Percentiles rank a stretch among this genome's conserved stretches.
Conservation (phyloP, 805 yeast species). For the Metschnikowia rubicola region DNA sequence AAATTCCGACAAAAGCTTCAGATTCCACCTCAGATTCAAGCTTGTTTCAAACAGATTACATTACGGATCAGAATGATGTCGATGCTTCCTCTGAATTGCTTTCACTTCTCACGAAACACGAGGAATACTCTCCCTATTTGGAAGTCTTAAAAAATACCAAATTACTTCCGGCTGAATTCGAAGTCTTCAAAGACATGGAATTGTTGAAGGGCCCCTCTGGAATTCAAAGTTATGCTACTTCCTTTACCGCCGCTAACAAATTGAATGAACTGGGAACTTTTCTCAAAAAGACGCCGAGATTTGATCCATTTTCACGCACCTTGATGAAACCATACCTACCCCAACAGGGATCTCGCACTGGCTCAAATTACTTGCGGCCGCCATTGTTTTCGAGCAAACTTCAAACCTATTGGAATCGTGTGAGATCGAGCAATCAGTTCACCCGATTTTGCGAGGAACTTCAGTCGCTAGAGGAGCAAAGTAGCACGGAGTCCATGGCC, state of each 20-base stretch:
- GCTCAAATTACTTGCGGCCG: slow-evolving; percentile 21
- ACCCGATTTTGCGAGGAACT: slow-evolving; percentile 33
- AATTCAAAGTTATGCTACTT: slow-evolving; percentile 39
- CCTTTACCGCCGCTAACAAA: slow-evolving; percentile 34
- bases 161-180: slow-evolving; percentile 29
- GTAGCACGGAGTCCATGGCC: slow-evolving; percentile 21
- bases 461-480: slow-evolving; percentile 20
- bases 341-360: neutral
- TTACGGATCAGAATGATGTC: slow-evolving; percentile 9
- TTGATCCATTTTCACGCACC: slow-evolving; percentile 26
- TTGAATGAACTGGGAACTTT: slow-evolving; percentile 21
- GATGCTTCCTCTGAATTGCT: slow-evolving; percentile 18
- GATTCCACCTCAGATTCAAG: neutral
- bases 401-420: slow-evolving; percentile 39
- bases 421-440: slow-evolving; percentile 32
- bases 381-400: slow-evolving; percentile 36
- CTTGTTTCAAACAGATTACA: neutral
- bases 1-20: neutral
- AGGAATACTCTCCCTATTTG: slow-evolving; percentile 18
- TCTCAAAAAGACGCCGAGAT: slow-evolving; percentile 19
- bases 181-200: slow-evolving; percentile 33
- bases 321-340: slow-evolving; percentile 38
- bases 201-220: slow-evolving; percentile 40
- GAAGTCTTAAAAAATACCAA: slow-evolving; percentile 31
- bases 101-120: slow-evolving; percentile 19